A percentile compares a stretch with the other conserved stretches of the same genome.
Conservation (phyloP, 2,329 filamentous ascomycete species). For the Basipetospora chlamydospora region DNA sequence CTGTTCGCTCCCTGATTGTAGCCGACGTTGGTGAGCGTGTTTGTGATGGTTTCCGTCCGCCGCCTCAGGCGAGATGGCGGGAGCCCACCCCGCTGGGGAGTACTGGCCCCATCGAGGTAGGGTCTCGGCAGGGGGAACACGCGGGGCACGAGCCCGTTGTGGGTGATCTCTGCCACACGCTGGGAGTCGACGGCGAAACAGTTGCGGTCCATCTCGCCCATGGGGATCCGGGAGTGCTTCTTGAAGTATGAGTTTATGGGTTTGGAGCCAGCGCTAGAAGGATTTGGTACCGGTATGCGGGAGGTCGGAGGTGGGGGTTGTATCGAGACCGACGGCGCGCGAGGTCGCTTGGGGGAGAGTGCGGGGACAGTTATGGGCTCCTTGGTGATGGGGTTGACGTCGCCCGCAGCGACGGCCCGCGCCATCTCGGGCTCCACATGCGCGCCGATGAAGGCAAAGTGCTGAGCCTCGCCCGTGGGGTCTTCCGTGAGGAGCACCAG, state of each 20-base stretch:
- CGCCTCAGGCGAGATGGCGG: constrained; percentile 22
- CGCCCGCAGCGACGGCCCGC: constrained; percentile 59
- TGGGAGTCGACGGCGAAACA: constrained; percentile 40
- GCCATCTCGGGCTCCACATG: constrained; percentile 57
- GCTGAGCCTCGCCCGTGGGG: constrained; percentile 45
- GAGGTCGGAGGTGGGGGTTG: constrained; percentile 8
- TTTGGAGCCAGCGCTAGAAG: constrained; percentile 22
- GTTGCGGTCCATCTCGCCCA: constrained; percentile 49
- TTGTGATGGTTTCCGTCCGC: constrained; percentile 36
- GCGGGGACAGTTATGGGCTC: constrained; percentile 33
- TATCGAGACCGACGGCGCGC: constrained; percentile 17
- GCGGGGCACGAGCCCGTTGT: constrained; percentile 34
- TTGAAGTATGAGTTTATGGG: constrained; percentile 42
- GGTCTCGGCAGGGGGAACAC: constrained; percentile 45
- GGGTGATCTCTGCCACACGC: constrained; percentile 31
- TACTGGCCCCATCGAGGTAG: constrained; percentile 29
- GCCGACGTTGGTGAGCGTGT: constrained; percentile 19
- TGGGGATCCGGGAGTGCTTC: constrained; percentile 33
- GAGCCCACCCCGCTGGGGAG: constrained; percentile 6
- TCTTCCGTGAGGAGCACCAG: constrained; percentile 64
- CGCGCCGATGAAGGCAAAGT: constrained; percentile 70
- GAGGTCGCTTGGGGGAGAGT: constrained; percentile 26
- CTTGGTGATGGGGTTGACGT: constrained; percentile 85
- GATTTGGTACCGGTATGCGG: constrained; percentile 10
- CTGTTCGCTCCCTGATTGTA: constrained; percentile 4